Evolutionary conservation across 208 protist genomes (phyloP), one percentile per base, ranked within the genome.

Genomic region (Acanthamoeba quina): DNA sequence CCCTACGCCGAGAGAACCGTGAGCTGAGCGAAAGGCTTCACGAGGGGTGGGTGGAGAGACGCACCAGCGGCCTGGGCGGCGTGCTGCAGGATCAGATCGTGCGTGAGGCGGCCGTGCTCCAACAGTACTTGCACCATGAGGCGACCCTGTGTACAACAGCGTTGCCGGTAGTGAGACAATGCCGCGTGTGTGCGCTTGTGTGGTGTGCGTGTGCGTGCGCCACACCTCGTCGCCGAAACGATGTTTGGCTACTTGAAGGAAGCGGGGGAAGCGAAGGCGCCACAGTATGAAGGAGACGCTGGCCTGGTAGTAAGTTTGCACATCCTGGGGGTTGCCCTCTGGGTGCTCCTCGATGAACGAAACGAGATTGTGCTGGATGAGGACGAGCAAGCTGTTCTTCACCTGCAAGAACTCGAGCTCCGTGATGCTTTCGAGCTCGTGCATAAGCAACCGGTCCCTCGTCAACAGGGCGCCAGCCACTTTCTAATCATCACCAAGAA

Each of bases 311-410:
- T 70, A 90, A 5, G 83, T 90, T 11, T 70, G 58, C 7, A 90
- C 37, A 29, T 72, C 44, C 26, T 44, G 26, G 19, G 26, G 83
- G 29, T 90, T 21, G 56, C 17, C 37, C 19, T 34, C 24, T n/a
- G 66, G 54, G 58, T 72, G 68, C 83, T 90, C 83, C 60, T 90
- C 83, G 83, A 72, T 47, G 60, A 90, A 90, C 44, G 83, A 90
- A 56, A 72, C 83, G 31, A 90, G 52, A 31, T 90, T 72, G 83
- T 90, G 83, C 44, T 90, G 83, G 11, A 90, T 90, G 58, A 90
- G 83, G 19, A 90, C n/a, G 58, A 90, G 52, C 58, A 90, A 13
- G 60, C 83, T 72, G 83, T 72, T 90, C 83, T 90, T 90, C 24
- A 90, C 83, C 60, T 90, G 76, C 19, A 85, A 13, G 47, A 41